Evolutionary conservation across 371 early-diverging fungal species (phyloP).

Genomic region (Blakeslea trispora): DNA sequence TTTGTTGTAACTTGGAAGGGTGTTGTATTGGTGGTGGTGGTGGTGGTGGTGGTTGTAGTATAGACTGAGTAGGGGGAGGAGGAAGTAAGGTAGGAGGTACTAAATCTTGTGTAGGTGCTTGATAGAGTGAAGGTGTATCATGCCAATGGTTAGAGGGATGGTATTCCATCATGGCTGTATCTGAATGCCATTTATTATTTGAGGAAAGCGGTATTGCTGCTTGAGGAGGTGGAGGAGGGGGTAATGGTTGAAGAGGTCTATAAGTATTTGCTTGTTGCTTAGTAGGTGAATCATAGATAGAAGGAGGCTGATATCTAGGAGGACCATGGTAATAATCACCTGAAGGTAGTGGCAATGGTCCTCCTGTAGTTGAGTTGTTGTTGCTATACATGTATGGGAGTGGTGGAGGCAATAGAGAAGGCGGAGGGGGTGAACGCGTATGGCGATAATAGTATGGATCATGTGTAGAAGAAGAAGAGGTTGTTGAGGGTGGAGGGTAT

Average conservation of each 20-base stretch:
- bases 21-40: slow-evolving; percentile 7
- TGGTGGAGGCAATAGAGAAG: slow-evolving; percentile 19
- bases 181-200: neutral
- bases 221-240: slow-evolving; percentile 2
- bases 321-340: slow-evolving; percentile 6
- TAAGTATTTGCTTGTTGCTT: slow-evolving; percentile 8
- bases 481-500: slow-evolving; percentile 12
- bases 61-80: neutral
- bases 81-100: slow-evolving; percentile 1
- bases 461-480: slow-evolving; percentile 9
- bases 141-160: neutral
- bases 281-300: slow-evolving; percentile 13
- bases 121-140: neutral
- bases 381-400: slow-evolving; percentile 18
- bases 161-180: neutral
- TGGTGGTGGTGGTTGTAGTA: slow-evolving; percentile 8
- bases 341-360: neutral
- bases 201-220: too few relatives aligned
- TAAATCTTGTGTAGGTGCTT: neutral
- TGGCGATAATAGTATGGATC: slow-evolving; percentile 17
- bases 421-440: slow-evolving; percentile 16
- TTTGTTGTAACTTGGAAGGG: too few relatives aligned
- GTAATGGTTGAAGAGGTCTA: slow-evolving; percentile 20
- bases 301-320: slow-evolving; percentile 5
- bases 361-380: neutral